phyloP scores from a whole-genome alignment of 140 eudicot genomes.

The Erigeron philadelphicus region DNA sequence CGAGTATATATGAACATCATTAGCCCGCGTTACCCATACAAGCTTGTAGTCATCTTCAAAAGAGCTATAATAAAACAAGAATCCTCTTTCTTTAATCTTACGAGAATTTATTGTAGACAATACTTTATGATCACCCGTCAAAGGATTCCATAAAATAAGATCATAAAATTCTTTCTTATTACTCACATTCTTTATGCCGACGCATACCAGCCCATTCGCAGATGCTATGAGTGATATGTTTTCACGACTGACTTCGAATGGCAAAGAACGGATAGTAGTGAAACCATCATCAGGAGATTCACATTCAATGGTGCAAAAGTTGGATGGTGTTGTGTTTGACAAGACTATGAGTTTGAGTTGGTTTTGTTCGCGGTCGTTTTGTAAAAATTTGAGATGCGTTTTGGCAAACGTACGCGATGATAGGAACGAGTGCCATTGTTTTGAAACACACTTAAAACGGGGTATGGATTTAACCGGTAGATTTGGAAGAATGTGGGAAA shows the following conservation, averaged over 20 bases:
- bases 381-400: neutral
- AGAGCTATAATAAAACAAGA: neutral
- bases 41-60: slow-evolving; percentile 18
- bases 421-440: neutral
- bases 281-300: slow-evolving; percentile 6
- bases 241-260: neutral
- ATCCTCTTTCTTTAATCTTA: too few species aligned
- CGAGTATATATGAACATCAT: slow-evolving; percentile 5
- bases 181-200: neutral
- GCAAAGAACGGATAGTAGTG: neutral
- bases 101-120: neutral
- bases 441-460: neutral
- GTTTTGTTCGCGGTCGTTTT: neutral
- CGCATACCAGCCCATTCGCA: slow-evolving; percentile 1
- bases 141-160: slow-evolving; percentile 22
- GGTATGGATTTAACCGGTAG: too few species aligned
- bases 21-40: neutral
- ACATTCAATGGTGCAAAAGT: neutral
- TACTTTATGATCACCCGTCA: slow-evolving; percentile 10
- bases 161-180: neutral
- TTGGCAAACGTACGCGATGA: neutral
- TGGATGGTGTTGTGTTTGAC: neutral
- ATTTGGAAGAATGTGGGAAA: too few species aligned
- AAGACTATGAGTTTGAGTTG: neutral
- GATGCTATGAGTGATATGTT: neutral